These are phyloP conservation scores for Wickerhamiella sorbophila DNA, from an alignment of 805 yeast species.

Conservation along the genomic window DNA sequence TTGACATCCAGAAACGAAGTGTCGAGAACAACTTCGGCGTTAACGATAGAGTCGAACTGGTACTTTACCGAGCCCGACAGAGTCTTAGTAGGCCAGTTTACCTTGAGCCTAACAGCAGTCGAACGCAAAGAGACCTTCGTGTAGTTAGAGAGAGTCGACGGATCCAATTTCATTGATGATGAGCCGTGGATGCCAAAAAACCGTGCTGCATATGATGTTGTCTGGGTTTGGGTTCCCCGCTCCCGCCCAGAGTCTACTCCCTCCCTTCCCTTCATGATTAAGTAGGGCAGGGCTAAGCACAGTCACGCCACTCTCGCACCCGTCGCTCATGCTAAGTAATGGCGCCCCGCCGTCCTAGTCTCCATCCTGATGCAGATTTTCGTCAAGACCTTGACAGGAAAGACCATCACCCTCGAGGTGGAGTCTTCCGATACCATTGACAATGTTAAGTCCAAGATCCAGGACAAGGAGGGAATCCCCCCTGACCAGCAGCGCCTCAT, in stretches of 20 bases:
- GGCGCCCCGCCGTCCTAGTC: background rate
- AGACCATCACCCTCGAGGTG: slow-evolving; percentile 96
- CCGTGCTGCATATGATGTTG: too few relatives aligned
- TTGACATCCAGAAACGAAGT: slow-evolving; percentile 45
- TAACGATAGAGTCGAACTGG: slow-evolving; percentile 26
- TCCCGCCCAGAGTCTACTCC: too few relatives aligned
- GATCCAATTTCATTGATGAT: background rate
- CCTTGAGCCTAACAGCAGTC: slow-evolving; percentile 38
- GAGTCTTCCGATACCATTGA: slow-evolving; percentile 98
- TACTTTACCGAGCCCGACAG: slow-evolving; percentile 44
- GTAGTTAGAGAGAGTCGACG: slow-evolving; percentile 66
- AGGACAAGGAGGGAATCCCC: slow-evolving; percentile 98
- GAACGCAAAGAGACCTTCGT: slow-evolving; percentile 34
- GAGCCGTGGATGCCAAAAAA: too few relatives aligned
- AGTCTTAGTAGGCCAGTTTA: slow-evolving; percentile 39
- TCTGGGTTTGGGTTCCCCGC: too few relatives aligned
- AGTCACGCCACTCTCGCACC: slow-evolving; percentile 1
- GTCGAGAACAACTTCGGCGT: slow-evolving; percentile 41
- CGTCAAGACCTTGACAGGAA: slow-evolving; percentile 99
- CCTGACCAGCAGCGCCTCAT: slow-evolving; percentile 99
- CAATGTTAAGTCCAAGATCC: slow-evolving; percentile 96
- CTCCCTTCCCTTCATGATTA: too few relatives aligned
- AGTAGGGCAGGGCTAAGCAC: background rate
- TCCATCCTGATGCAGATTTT: slow-evolving; percentile 46
- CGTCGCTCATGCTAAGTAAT: background rate